Evolutionary conservation across 2,329 filamentous ascomycete genomes (phyloP).

Genomic region (Claviceps pusilla): DNA sequence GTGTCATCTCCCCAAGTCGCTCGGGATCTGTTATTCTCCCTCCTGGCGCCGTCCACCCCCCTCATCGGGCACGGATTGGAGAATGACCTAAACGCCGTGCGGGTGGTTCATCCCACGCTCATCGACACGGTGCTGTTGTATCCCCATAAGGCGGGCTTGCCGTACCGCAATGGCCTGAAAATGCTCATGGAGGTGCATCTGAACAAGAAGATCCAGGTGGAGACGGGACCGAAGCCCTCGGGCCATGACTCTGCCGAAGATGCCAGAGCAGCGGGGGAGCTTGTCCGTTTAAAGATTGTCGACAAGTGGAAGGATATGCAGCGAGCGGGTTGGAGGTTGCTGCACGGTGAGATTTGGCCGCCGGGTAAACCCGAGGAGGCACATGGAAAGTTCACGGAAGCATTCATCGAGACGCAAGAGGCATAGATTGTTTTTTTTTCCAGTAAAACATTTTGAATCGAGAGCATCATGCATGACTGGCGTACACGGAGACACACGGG

Average conservation of each 20-base stretch:
- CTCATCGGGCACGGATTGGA: conserved; percentile 88
- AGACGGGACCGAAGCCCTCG: conserved; percentile 28
- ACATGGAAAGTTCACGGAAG: conserved; percentile 19
- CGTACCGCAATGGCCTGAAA: conserved; percentile 65
- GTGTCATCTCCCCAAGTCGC: conserved; percentile 62
- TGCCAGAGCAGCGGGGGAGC: conserved; percentile 71
- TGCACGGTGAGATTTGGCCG: conserved; percentile 30
- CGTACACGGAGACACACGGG: neutral
- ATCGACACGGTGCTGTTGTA: conserved; percentile 78
- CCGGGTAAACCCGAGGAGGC: conserved; percentile 16
- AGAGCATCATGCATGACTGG: neutral
- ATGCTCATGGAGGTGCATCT: conserved; percentile 55
- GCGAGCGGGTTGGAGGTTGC: conserved; percentile 50
- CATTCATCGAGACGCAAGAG: conserved; percentile 20
- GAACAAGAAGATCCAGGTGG: conserved; percentile 63
- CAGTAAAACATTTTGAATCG: too few relatives aligned
- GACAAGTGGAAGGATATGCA: conserved; percentile 56
- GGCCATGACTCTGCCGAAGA: conserved; percentile 93
- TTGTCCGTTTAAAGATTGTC: conserved; percentile 58
- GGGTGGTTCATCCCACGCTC: conserved; percentile 70
- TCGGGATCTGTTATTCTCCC: conserved; percentile 59
- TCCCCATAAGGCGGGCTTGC: conserved; percentile 63
- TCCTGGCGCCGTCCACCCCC: conserved; percentile 62
- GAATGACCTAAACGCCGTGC: conserved; percentile 78
- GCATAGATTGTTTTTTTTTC: neutral